A percentile compares a stretch with the other conserved stretches of the same genome.
Conservation (phyloP, 768 basidiomycete species). For the Lepiota brunneoincarnata region DNA sequence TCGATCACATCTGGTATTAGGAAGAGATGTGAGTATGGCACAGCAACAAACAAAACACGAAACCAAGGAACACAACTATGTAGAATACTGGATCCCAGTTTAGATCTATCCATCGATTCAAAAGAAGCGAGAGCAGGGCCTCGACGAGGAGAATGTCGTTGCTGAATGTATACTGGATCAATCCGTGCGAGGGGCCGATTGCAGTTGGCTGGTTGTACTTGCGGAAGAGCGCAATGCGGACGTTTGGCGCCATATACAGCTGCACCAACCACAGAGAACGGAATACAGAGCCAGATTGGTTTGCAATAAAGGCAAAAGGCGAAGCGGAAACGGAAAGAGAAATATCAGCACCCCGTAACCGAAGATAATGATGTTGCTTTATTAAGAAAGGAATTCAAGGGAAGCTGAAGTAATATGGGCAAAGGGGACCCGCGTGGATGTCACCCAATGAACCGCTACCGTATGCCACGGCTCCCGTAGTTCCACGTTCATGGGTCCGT, state of each 20-base stretch:
- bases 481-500: not conserved
- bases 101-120: constrained; percentile 76
- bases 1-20: too few relatives aligned
- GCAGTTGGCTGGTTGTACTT: constrained; percentile 49
- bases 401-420: not conserved
- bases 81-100: constrained; percentile 38
- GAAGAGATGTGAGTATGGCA: not conserved
- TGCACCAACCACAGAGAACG: constrained; percentile 18
- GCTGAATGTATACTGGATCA: constrained; percentile 62
- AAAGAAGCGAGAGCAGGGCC: constrained; percentile 59
- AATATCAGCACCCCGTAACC: not conserved
- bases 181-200: constrained; percentile 63
- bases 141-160: constrained; percentile 60
- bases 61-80: constrained; percentile 14
- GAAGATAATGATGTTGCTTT: not conserved
- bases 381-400: constrained; percentile 1
- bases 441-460: not conserved
- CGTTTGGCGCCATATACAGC: constrained; percentile 48
- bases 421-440: constrained; percentile 6
- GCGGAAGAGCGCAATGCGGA: constrained; percentile 57
- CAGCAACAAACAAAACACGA: constrained; percentile 7
- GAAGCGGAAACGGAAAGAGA: constrained; percentile 5
- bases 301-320: not conserved
- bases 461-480: not conserved
- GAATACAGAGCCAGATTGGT: constrained; percentile 7